Evolutionary conservation across 306 rosid species (phyloP), one percentile per base, ranked within the genome.

Genomic region (Rosa rugosa): DNA sequence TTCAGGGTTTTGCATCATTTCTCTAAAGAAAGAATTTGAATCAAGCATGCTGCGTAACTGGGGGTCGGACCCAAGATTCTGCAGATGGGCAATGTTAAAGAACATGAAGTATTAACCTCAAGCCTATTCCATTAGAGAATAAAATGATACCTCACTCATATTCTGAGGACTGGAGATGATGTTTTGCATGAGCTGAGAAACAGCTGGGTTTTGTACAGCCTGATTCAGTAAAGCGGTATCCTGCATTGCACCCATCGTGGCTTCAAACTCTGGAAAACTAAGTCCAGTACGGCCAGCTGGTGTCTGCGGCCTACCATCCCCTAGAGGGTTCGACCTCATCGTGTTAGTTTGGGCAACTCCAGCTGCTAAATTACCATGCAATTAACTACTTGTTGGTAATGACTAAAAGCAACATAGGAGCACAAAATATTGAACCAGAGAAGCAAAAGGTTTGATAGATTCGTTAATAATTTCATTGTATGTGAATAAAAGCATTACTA

Each of bases 121-220:
- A 60, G 80, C 76, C 76, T 53, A 82, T 27, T 76, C 45, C 54
- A 75, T 47, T 46, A 64, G 6, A 65, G 34, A 44, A 41, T 40
- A 63, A 56, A 65, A 16, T 76, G 56, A 71, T 84, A 93, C 98
- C 98, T 89, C 94, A 78, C 85, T 91, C 90, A 93, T 83, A 75
- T 86, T 82, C 79, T 89, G 93, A 16, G 98, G 98, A 57, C 89
- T 91, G 78, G 98, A 91, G 71, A 93, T 73, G 57, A 93, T 83
- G 83, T 89, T 91, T 86, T 93, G 98, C 98, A 89, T 88, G 90
- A 93, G 88, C 76, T 87, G 96, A 62, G 94, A 93, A 82, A 93
- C 77, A 73, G 94, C 94, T 78, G 97, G 97, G 75, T 93, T 93
- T 82, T 93, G 97, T 91, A 91, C 80, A 77, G 90, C 73, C 82